A percentile compares a stretch with the other conserved stretches of the same genome.
phyloP scores from a whole-genome alignment of 139 green algal genomes.

The Micromonas commoda region DNA sequence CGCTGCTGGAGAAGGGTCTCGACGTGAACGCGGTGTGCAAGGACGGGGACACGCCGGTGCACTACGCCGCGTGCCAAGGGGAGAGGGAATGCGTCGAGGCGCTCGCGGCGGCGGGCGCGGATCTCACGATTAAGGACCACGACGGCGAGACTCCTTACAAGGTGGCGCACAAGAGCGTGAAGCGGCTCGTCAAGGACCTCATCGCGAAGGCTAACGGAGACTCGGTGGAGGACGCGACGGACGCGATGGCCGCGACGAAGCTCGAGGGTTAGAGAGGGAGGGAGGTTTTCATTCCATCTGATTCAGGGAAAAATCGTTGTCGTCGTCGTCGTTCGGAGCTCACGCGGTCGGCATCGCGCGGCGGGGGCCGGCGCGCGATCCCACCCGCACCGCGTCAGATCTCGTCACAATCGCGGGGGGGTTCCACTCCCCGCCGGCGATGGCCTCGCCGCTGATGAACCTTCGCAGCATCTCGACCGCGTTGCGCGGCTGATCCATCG shows the following conservation, averaged over 20 bases:
- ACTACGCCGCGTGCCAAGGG: slow-evolving; percentile 1
- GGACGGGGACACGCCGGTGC: not conserved
- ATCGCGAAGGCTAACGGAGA: too few species aligned
- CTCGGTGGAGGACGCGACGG: not conserved
- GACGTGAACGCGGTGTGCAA: not conserved
- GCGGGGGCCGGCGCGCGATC: too few species aligned
- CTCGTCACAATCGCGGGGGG: not conserved
- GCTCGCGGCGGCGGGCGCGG: not conserved
- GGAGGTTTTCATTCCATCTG: too few species aligned
- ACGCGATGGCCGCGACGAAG: not conserved
- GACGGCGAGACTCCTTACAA: slow-evolving; percentile 3
- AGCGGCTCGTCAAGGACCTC: not conserved
- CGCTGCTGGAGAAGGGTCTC: not conserved
- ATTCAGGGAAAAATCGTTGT: too few species aligned
- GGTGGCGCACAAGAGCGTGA: not conserved
- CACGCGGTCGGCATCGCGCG: too few species aligned
- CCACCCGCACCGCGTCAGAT: too few species aligned
- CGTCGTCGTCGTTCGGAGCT: too few species aligned
- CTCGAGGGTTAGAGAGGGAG: not conserved
- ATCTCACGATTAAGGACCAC: not conserved
- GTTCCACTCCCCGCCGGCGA: not conserved
- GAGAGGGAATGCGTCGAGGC: not conserved
- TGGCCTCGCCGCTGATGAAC: slow-evolving; percentile 18
- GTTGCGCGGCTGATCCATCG: slow-evolving; percentile 27
- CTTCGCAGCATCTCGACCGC: slow-evolving; percentile 25